phyloP scores from a whole-genome alignment of 2,329 filamentous ascomycete genomes.

The Thielaviopsis cerberus region DNA sequence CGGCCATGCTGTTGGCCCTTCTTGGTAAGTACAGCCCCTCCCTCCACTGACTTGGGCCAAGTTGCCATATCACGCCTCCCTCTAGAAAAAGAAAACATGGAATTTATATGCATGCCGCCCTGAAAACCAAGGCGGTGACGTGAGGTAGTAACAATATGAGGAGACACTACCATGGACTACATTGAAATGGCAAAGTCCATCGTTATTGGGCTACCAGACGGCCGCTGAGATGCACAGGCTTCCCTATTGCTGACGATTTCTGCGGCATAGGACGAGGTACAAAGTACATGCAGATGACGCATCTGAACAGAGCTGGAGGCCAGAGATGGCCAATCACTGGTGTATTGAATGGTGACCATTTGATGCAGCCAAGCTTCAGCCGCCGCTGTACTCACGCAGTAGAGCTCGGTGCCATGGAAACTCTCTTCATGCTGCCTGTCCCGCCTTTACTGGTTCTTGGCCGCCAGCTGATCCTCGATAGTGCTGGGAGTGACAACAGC shows the following conservation, averaged over 20 bases:
- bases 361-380: too few species aligned
- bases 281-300: not conserved
- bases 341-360: too few species aligned
- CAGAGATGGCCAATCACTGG: too few species aligned
- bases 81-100: not conserved
- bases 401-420: too few species aligned
- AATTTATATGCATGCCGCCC: not conserved
- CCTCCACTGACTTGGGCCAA: not conserved
- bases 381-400: too few species aligned
- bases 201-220: not conserved
- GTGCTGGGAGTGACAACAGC: slow-evolving; percentile 2
- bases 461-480: slow-evolving; percentile 5
- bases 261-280: not conserved
- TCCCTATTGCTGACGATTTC: not conserved
- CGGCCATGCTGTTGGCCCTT: not conserved
- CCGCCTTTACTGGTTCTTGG: not conserved
- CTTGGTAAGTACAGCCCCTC: not conserved
- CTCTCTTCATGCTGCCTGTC: not conserved
- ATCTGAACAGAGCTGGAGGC: not conserved
- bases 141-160: not conserved
- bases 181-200: not conserved
- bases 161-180: too few species aligned
- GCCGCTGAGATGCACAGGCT: not conserved
- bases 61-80: not conserved
- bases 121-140: not conserved